Base-by-base conservation (phyloP, 768 basidiomycete species). In the Trametopsis cervina region DNA sequence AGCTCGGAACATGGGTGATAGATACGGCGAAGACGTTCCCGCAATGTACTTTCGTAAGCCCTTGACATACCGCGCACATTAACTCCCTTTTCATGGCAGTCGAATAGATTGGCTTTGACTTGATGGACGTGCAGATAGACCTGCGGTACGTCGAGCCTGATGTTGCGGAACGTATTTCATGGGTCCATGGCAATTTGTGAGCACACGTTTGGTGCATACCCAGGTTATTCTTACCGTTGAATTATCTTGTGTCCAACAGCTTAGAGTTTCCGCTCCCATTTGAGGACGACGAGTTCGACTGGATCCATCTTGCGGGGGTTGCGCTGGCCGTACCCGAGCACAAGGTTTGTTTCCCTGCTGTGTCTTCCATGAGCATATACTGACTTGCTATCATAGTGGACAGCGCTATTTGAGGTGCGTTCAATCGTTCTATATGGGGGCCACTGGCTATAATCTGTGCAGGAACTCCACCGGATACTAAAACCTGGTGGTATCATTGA, bases 181-280 rank as follows among this genome's bases (percentile, higher is more conserved):
- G 84, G 84, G 66, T 73, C 23, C 80, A 85, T 53, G 85, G 85
- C 29, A 86, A 88, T 57, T 88, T 87, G 85, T 87, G 60, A 9
- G 27, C 43, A 12, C 24, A 40, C 40, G 13, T 38, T 24, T 12
- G n/a, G 9, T 18, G 36, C 18, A 15, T 12, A 27, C 39, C 22
- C 24, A 29, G 18, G 25, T 21, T 9, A 41, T 15, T 36, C 4
- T 38, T 23, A 39, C 5, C 18, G 40, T 18, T 12, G n/a, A n/a
- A n/a, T n/a, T n/a, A n/a, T n/a, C n/a, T n/a, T n/a, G n/a, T n/a
- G n/a, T n/a, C n/a, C n/a, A n/a, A 22, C 49, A 86, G 85, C 63
- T 65, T 87, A 55, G 85, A 83, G 37, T 84, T 76, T 4, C 81
- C 72, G 54, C 69, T 88, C 22, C 85, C 85, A 0, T 88, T 88